phyloP scores from a whole-genome alignment of 2,329 filamentous ascomycete species.

The Albifimbria verrucaria region DNA sequence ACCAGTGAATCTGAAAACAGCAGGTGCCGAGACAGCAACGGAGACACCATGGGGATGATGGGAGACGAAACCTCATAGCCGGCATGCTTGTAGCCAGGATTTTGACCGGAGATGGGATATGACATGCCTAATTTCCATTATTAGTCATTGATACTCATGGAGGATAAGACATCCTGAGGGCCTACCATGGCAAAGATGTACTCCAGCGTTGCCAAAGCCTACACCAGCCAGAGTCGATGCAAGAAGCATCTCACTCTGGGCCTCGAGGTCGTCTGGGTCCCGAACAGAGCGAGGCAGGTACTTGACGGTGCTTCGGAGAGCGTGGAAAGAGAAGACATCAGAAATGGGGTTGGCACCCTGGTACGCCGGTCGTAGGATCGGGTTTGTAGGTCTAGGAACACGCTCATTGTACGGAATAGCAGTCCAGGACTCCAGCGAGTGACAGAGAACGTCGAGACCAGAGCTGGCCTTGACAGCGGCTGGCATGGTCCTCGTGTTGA shows the following conservation, averaged over 20 bases:
- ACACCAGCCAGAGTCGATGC: conserved; percentile 92
- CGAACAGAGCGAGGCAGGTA: conserved; percentile 85
- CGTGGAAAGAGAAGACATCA: conserved; percentile 91
- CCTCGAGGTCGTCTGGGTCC: conserved; percentile 87
- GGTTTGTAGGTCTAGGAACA: conserved; percentile 79
- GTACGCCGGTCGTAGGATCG: conserved; percentile 87
- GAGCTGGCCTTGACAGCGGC: conserved; percentile 88
- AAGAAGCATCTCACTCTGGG: conserved; percentile 92
- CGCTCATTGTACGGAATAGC: conserved; percentile 92
- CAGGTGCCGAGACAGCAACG: conserved; percentile 88
- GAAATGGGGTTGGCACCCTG: conserved; percentile 97
- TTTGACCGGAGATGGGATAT: conserved; percentile 94
- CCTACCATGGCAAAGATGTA: conserved; percentile 69
- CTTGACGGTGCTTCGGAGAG: conserved; percentile 79
- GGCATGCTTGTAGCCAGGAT: conserved; percentile 79
- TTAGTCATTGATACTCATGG: no score
- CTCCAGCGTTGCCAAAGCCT: conserved; percentile 95
- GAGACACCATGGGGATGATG: conserved; percentile 96
- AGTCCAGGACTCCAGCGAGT: conserved; percentile 94
- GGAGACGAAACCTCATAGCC: conserved; percentile 77
- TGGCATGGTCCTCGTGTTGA: conserved; percentile 97
- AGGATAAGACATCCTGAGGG: no score
- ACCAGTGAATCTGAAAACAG: conserved; percentile 90
- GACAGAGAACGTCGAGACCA: conserved; percentile 91
- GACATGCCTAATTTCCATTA: conserved; percentile 86